Conservation (phyloP, 495 filamentous ascomycete genomes). For the Penicillium samsonianum region DNA sequence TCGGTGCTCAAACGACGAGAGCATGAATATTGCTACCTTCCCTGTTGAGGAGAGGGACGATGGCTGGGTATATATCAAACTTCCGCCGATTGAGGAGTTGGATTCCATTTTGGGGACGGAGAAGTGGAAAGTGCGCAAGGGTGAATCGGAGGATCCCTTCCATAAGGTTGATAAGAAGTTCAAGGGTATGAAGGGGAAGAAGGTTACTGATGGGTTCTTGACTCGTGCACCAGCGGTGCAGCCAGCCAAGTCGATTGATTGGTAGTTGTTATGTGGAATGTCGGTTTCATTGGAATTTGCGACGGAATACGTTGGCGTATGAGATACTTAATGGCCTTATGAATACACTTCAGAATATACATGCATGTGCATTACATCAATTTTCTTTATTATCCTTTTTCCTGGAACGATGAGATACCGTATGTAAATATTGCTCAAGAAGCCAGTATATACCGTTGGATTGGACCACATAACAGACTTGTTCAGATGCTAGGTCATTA, state of each 20-base stretch:
- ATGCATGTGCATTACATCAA: neutral
- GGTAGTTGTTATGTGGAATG: constrained; percentile 45
- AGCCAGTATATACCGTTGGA: constrained; percentile 28
- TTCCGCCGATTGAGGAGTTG: constrained; percentile 84
- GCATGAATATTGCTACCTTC: constrained; percentile 84
- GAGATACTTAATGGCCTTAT: neutral
- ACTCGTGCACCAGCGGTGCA: constrained; percentile 40
- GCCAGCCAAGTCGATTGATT: constrained; percentile 62
- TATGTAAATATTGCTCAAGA: constrained; percentile 31
- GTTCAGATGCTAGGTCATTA: constrained; percentile 28
- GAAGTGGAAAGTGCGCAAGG: constrained; percentile 81
- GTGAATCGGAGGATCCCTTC: constrained; percentile 64
- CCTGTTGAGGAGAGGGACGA: constrained; percentile 75
- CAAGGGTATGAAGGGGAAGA: constrained; percentile 58
- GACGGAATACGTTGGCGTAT: neutral
- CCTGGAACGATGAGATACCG: constrained; percentile 16
- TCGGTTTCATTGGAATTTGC: neutral
- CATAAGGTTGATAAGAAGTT: constrained; percentile 68
- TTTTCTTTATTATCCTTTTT: neutral
- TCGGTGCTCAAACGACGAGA: constrained; percentile 73
- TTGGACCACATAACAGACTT: constrained; percentile 26
- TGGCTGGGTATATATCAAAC: constrained; percentile 81
- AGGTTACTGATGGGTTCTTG: constrained; percentile 51
- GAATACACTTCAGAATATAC: neutral
- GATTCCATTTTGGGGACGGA: constrained; percentile 79